Evolutionary conservation across 2,329 filamentous ascomycete species (phyloP).

Genomic region (Hirsutella minnesotensis): DNA sequence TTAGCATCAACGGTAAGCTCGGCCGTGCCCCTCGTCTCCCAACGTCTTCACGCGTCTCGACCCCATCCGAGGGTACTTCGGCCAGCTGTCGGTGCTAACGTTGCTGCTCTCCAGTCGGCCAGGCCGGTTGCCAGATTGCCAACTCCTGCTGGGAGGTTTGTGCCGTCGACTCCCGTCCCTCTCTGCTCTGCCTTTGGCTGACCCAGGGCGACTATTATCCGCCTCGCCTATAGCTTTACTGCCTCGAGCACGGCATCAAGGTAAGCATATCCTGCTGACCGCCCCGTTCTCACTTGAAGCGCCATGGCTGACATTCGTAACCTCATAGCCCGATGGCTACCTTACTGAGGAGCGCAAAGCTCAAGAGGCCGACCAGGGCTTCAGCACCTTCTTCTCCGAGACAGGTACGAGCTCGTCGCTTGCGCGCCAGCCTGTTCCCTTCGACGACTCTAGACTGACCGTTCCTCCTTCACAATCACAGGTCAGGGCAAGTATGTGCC

Average conservation of each 20-base stretch:
- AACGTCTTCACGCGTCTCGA: constrained; percentile 9
- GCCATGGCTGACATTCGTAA: constrained; percentile 4
- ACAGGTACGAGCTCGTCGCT: constrained; percentile 54
- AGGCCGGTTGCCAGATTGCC: constrained; percentile 99
- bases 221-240: constrained; percentile 68
- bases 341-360: constrained; percentile 96
- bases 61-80: not conserved
- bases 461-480: constrained; percentile 22
- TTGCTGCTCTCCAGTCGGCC: constrained; percentile 63
- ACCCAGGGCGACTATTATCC: constrained; percentile 1
- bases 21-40: constrained; percentile 24
- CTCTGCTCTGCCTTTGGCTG: not conserved
- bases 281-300: constrained; percentile 1
- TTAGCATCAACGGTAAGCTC: constrained; percentile 89
- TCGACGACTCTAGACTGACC: not conserved
- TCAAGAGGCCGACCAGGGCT: constrained; percentile 86
- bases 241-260: constrained; percentile 98
- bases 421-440: no score
- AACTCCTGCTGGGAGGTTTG: constrained; percentile 99
- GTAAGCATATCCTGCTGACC: constrained; percentile 39
- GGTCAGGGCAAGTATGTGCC: constrained; percentile 98
- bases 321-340: constrained; percentile 81
- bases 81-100: constrained; percentile 34
- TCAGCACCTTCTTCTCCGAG: constrained; percentile 99
- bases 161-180: constrained; percentile 12